Evolutionary conservation across 371 early-diverging fungal species (phyloP), one percentile per base, ranked within the genome.

Genomic region (Mucor indicus): DNA sequence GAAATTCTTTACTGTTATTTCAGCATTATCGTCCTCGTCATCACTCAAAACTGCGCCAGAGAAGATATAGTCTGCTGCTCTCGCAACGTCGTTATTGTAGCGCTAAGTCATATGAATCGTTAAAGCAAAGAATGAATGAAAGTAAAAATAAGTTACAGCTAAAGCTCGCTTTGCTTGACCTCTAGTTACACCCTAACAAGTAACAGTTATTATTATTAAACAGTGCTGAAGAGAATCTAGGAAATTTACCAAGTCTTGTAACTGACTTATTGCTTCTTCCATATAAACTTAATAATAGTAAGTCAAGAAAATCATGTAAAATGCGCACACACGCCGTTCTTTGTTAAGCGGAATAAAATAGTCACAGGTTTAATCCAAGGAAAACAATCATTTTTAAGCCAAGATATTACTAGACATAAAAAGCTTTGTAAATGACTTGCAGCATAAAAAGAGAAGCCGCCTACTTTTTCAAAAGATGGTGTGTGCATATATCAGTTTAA

Each of bases 41-140:
- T 63, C 67, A 37, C 59, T 56, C 17, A 48, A 43, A 20, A 50
- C 42, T 23, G 60, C 51, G 11, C 72, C 73, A n/a, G 77, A 76
- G 40, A 76, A 76, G 19, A 76, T 70, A 39, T 55, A 76, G 35
- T 76, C 77, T 13, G 77, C 77, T 8, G 77, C 77, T 33, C 71
- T 60, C n/a, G 57, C 60, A 8, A 76, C 71, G 46, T 76, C 73
- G 31, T 72, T 66, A 39, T 72, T 72, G 53, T 76, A 76, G 32
- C 71, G 60, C 77, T 75, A 29, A 29, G 30, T 12, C 6, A 12
- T 29, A 29, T 29, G 8, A 29, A 29, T 29, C 6, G 30, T 6
- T 8, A 29, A 29, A 29, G 30, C 6, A 8, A 6, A 8, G 30
- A 24, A 19, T 43, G 24, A 24, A 41, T 10, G 1, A 12, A 21